Conservation (phyloP, 345 rosid genomes). For the Nasturtium officinale region DNA sequence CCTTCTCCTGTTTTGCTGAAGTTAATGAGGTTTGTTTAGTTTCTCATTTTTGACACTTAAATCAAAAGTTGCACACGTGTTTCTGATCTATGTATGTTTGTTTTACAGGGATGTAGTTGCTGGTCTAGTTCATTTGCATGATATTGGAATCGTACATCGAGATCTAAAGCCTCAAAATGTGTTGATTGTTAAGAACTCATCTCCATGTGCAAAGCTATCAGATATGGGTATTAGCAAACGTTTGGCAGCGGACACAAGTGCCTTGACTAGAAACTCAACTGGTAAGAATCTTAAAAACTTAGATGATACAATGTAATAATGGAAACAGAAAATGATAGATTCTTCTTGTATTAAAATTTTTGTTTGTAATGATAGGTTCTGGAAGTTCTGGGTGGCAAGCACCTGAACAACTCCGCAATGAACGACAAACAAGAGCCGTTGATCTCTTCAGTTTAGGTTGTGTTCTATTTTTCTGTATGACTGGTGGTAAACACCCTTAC, state of each 20-base stretch:
- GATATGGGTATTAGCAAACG: conserved; percentile 88
- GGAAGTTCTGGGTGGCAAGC: conserved; percentile 95
- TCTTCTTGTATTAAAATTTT: neutral
- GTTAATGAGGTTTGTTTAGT: conserved; percentile 58
- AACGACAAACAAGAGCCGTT: conserved; percentile 73
- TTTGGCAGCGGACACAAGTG: conserved; percentile 60
- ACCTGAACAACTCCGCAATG: conserved; percentile 74
- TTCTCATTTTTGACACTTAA: neutral
- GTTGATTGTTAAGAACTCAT: conserved; percentile 60
- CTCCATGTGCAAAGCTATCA: conserved; percentile 69
- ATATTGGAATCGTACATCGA: conserved; percentile 73
- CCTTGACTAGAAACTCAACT: conserved; percentile 63
- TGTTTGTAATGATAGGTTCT: conserved; percentile 52
- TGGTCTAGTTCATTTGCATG: conserved; percentile 76
- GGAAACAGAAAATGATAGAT: neutral
- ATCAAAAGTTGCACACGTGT: conserved; percentile 13
- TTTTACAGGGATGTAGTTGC: conserved; percentile 64
- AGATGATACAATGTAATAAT: neutral
- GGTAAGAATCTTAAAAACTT: conserved; percentile 45
- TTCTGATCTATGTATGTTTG: conserved; percentile 25
- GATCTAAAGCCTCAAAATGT: conserved; percentile 88
- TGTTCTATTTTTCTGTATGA: conserved; percentile 72
- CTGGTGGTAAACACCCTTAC: conserved; percentile 75
- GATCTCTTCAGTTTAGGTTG: conserved; percentile 81
- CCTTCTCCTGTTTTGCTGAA: conserved; percentile 63